phyloP scores from a whole-genome alignment of 306 rosid species.

The Malus sieversii region DNA sequence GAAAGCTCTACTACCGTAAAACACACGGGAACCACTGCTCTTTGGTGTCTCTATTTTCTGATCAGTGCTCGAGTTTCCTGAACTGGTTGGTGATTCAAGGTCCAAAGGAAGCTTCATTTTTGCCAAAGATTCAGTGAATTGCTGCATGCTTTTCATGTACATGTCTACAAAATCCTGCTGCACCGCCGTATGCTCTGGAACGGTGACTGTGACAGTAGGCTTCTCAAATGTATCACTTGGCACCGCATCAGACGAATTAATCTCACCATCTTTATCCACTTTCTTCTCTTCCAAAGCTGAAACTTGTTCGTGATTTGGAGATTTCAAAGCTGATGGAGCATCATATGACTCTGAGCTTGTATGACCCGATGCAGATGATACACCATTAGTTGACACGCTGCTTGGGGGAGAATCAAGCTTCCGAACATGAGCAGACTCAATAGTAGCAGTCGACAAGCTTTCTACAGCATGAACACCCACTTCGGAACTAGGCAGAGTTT shows the following conservation, averaged over 20 bases:
- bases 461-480: conserved; percentile 44
- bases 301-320: conserved; percentile 33
- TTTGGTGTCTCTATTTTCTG: conserved; percentile 47
- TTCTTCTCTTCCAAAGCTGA: conserved; percentile 31
- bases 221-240: conserved; percentile 38
- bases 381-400: conserved; percentile 49
- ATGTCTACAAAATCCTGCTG: conserved; percentile 95
- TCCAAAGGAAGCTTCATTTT: conserved; percentile 96
- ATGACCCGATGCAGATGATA: conserved; percentile 39
- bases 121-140: conserved; percentile 86
- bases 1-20: conserved; percentile 94
- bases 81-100: conserved; percentile 54
- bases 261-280: conserved; percentile 49
- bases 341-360: conserved; percentile 54
- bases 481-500: conserved; percentile 32
- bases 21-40: conserved; percentile 61
- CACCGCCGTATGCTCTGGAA: conserved; percentile 63
- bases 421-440: conserved; percentile 38
- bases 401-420: conserved; percentile 64
- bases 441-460: conserved; percentile 40
- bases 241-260: conserved; percentile 39
- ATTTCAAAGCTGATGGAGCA: conserved; percentile 27
- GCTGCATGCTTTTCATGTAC: conserved; percentile 99
- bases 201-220: conserved; percentile 47
- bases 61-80: conserved; percentile 75